phyloP scores from a whole-genome alignment of 2,329 filamentous ascomycete genomes.

The Lasiodiplodia theobromae region DNA sequence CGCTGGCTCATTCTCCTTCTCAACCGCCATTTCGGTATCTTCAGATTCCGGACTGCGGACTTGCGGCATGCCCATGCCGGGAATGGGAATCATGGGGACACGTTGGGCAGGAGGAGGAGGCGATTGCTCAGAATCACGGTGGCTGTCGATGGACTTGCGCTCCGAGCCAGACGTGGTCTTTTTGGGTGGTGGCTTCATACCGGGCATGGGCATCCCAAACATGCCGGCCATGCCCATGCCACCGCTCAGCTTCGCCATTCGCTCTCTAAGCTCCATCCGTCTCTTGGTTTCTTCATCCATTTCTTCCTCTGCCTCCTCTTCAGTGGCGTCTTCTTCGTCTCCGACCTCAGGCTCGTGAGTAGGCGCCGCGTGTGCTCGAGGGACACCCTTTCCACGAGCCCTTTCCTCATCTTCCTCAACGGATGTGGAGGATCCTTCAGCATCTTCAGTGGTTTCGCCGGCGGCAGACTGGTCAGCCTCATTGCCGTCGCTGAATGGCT shows the following conservation, averaged over 20 bases:
- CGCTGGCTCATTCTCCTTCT: conserved; percentile 58
- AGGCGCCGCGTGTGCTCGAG: conserved; percentile 48
- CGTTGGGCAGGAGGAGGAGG: conserved; percentile 43
- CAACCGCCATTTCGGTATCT: conserved; percentile 51
- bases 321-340: conserved; percentile 58
- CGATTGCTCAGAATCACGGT: conserved; percentile 31
- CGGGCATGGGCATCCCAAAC: conserved; percentile 75
- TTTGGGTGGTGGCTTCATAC: conserved; percentile 47
- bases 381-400: conserved; percentile 32
- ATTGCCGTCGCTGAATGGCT: conserved; percentile 67
- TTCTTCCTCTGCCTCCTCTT: conserved; percentile 78
- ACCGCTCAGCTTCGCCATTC: conserved; percentile 98
- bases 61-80: conserved; percentile 69
- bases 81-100: conserved; percentile 68
- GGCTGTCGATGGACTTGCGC: conserved; percentile 45
- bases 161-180: conserved; percentile 51
- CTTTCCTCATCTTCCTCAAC: conserved; percentile 77
- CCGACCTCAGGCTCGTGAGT: conserved; percentile 54
- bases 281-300: conserved; percentile 86
- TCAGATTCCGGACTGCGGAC: conserved; percentile 57
- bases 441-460: conserved; percentile 68
- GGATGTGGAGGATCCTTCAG: conserved; percentile 69
- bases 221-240: conserved; percentile 97
- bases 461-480: conserved; percentile 71
- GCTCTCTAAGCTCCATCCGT: conserved; percentile 85